Percentiles rank a stretch among this genome's conserved stretches.
Evolutionary conservation across 2,329 filamentous ascomycete genomes (phyloP).

Genomic region (Exutisphaerella laricina): DNA sequence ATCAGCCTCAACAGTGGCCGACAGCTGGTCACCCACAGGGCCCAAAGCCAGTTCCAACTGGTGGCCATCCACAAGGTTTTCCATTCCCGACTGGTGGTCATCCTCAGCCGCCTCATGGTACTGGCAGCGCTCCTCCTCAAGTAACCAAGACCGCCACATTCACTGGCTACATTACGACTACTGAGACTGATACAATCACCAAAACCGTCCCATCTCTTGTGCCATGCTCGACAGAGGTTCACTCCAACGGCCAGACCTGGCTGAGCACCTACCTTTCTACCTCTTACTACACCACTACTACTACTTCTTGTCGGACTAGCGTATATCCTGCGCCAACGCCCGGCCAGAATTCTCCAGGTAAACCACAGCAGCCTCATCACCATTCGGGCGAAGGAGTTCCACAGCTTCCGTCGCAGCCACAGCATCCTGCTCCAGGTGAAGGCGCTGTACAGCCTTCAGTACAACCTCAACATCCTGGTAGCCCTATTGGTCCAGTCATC

Average conservation of each 20-base stretch:
- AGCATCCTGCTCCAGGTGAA: not conserved
- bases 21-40: not conserved
- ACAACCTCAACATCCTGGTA: not conserved
- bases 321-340: conserved; percentile 4
- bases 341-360: not conserved
- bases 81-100: conserved; percentile 1
- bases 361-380: not conserved
- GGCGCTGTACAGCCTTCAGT: not conserved
- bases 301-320: not conserved
- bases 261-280: conserved; percentile 8
- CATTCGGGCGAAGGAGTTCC: no score
- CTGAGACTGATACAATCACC: conserved; percentile 6
- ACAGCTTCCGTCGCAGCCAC: not conserved
- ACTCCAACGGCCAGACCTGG: conserved; percentile 6
- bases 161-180: conserved; percentile 4
- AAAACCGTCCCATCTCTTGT: conserved; percentile 8
- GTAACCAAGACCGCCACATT: not conserved
- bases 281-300: conserved; percentile 6
- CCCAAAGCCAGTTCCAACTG: conserved; percentile 1
- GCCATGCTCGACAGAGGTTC: conserved; percentile 4
- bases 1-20: no score
- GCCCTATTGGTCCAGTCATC: not conserved
- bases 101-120: not conserved
- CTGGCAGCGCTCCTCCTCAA: not conserved
- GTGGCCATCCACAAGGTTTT: not conserved